Evolutionary conservation across 2,329 filamentous ascomycete species (phyloP), one percentile per base, ranked within the genome.

Genomic region (Aureobasidium uvarum): DNA sequence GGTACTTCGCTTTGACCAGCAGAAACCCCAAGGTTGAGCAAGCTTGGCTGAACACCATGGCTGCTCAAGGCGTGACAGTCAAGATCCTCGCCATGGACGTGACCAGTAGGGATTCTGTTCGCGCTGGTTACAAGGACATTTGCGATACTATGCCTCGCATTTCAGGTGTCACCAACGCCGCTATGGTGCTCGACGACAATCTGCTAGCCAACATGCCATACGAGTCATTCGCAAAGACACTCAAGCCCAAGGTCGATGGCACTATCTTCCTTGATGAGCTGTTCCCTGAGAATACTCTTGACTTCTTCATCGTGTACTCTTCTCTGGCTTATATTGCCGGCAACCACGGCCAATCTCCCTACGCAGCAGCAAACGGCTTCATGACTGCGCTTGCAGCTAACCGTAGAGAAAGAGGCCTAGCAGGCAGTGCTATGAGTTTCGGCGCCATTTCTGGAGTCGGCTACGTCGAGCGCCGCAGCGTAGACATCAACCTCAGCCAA

Each of bases 51-150:
- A 18, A 45, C 25, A 46, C 39, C 13, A 59, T 59, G 55, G 18
- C 38, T 46, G 25, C 23, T 6, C 38, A 59, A 39, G 55, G 55
- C 16, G 39, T 56, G 23, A 43, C 39, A 33, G 41, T 59, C 55
- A 59, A 59, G 55, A 46, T 59, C 16, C 55, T 59, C n/a, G 55
- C 55, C 71, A 91, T 74, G 72, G 95, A 91, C 0, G 88, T 81
- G 68, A 88, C 84, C 68, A 88, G 88, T 59, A 98, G 78, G 56
- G 98, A 59, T 23, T 45, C 39, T 18, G 18, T 59, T 23, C 41
- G 43, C 4, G 43, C 43, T 25, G 25, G 25, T 11, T 48, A 60
- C 38, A 48, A 48, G n/a, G 28, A 99, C 78, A 75, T 92, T 96
- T 76, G 98, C 94, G 43, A 45, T 10, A 33, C 25, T 4, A 74